phyloP scores from a whole-genome alignment of 495 filamentous ascomycete genomes.

The Penicillium crystallinum region DNA sequence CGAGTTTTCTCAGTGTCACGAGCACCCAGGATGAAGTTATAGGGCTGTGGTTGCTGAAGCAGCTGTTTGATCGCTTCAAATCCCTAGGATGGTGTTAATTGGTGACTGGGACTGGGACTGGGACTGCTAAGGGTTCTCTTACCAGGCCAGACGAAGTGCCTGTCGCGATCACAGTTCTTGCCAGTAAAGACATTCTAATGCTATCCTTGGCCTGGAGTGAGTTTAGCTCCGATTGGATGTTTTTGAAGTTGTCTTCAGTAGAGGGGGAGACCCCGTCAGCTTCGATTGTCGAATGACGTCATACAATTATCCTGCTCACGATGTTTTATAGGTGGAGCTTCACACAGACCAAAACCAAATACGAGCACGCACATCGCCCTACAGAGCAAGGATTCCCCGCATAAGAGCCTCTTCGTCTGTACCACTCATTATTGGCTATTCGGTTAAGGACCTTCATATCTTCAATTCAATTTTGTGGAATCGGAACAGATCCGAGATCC shows the following conservation, averaged over 20 bases:
- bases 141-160: slow-evolving; percentile 29
- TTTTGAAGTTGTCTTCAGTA: background rate
- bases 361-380: too few relatives aligned
- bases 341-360: too few relatives aligned
- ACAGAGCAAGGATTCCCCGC: background rate
- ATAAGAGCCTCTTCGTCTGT: background rate
- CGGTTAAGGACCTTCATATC: background rate
- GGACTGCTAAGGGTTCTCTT: background rate
- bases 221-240: background rate
- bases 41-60: slow-evolving; percentile 19
- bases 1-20: slow-evolving; percentile 18
- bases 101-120: too few relatives aligned
- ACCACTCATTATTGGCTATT: background rate
- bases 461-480: too few relatives aligned
- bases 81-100: slow-evolving; percentile 17
- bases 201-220: too few relatives aligned
- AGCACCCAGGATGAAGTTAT: slow-evolving; percentile 27
- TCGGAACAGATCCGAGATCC: too few relatives aligned
- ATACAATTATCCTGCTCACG: too few relatives aligned
- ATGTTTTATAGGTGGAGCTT: too few relatives aligned
- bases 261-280: too few relatives aligned
- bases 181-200: slow-evolving; percentile 11
- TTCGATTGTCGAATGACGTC: too few relatives aligned
- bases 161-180: slow-evolving; percentile 24
- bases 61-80: slow-evolving; percentile 28